Base-by-base conservation (phyloP, 257 asterid species). In the Scutellaria minor region DNA sequence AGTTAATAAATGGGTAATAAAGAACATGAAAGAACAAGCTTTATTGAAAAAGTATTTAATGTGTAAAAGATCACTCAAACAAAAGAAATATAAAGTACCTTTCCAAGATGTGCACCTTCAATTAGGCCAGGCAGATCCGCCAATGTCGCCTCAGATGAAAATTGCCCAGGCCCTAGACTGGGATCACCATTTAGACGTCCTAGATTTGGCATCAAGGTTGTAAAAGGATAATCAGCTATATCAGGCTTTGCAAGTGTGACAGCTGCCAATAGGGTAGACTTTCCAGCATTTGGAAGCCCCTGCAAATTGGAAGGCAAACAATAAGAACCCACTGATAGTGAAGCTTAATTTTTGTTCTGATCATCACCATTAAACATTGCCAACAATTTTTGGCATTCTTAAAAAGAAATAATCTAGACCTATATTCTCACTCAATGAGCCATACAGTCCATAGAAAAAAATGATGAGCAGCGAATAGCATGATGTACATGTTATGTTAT, bases 251-350 rank as follows among this genome's bases (percentile, higher is more conserved):
- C 98, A 51, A 81, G 86, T 68, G 99, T 95, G 64, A 87, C 90
- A 73, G 98, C 88, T 50, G 95, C 96, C 71, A 94, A 74, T 44
- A 94, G 85, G 18, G 97, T 94, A 24, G 99, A 94, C 78, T 94
- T 94, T 74, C 97, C 99, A 57, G 99, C 99, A 88, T 92, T 92
- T 42, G 99, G 99, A 74, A 95, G 97, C 60, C 98, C 99, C 99
- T 95, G 71, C 77, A 70, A 74, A 69, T 67, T 47, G 9, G 13
- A 66, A 66, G 69, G 44, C 40, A 41, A 67, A 44, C 61, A 56
- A 48, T 53, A 41, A 65, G 45, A 46, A 53, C 52, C 44, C 62
- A 48, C 40, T 0, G n/a, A 52, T 37, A 63, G 52, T 60, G 54
- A 48, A 42, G 15, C 48, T 68, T 12, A 60, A 50, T 10, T 61